A percentile compares a stretch with the other conserved stretches of the same genome.
Conservation (phyloP, 2,329 filamentous ascomycete genomes). For the Xylaria sp. region DNA sequence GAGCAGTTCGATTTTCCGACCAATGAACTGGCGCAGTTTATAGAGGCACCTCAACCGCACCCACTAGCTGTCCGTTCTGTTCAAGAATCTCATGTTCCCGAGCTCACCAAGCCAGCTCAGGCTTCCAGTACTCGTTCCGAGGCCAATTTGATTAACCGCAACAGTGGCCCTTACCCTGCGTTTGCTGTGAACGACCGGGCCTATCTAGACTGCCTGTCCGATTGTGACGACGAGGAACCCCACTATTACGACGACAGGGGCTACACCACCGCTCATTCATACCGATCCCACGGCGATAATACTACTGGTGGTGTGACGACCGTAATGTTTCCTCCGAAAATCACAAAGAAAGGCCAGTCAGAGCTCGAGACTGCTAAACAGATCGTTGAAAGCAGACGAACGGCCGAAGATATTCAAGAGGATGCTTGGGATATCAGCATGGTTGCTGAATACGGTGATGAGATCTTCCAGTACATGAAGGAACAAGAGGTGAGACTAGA, state of each 20-base stretch:
- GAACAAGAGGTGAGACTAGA: conserved; percentile 78
- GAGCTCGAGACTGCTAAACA: conserved; percentile 76
- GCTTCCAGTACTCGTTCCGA: conserved; percentile 21
- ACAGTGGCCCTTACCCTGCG: conserved; percentile 15
- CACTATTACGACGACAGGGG: conserved; percentile 72
- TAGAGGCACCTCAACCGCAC: conserved; percentile 10
- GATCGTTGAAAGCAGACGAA: conserved; percentile 74
- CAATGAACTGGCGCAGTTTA: conserved; percentile 19
- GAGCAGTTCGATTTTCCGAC: conserved; percentile 32
- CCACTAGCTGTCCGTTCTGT: conserved; percentile 24
- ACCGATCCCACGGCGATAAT: conserved; percentile 76
- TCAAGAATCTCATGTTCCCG: conserved; percentile 23
- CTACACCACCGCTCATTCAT: conserved; percentile 80
- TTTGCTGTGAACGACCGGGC: conserved; percentile 54
- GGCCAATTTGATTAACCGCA: conserved; percentile 17
- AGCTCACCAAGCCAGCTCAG: conserved; percentile 5
- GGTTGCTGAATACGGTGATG: conserved; percentile 96
- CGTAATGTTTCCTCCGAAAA: conserved; percentile 75
- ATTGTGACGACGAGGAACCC: conserved; percentile 82
- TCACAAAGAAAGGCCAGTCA: conserved; percentile 74
- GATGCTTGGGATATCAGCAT: conserved; percentile 95
- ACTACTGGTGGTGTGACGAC: conserved; percentile 64
- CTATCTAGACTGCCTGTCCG: conserved; percentile 52
- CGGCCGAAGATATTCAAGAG: conserved; percentile 82
- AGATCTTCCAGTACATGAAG: conserved; percentile 94